phyloP scores from a whole-genome alignment of 1,284 basidiomycete genomes.

The Cutaneotrichosporon cyanovorans region DNA sequence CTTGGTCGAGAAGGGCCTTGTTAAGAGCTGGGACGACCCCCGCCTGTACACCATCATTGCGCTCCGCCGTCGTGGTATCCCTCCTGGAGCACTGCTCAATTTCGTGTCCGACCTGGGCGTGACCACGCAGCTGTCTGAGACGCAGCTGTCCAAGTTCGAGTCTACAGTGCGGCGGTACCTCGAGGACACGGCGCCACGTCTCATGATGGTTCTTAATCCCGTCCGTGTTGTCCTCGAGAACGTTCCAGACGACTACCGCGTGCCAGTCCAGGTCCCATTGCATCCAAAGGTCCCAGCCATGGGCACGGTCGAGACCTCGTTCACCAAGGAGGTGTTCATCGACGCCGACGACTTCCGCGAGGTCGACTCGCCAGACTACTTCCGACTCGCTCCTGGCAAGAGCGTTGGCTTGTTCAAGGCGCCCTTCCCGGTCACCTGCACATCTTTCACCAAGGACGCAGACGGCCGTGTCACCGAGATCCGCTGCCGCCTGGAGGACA shows the following conservation, averaged over 20 bases:
- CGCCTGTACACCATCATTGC: slow-evolving; percentile 97
- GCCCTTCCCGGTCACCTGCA: slow-evolving; percentile 91
- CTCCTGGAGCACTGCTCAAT: slow-evolving; percentile 85
- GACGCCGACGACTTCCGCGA: slow-evolving; percentile 89
- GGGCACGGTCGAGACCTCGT: slow-evolving; percentile 74
- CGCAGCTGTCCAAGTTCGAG: slow-evolving; percentile 84
- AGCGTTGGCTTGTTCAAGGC: slow-evolving; percentile 94
- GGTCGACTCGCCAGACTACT: slow-evolving; percentile 90
- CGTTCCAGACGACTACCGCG: slow-evolving; percentile 73
- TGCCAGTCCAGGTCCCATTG: slow-evolving; percentile 80
- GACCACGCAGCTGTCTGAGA: slow-evolving; percentile 75
- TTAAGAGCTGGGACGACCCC: slow-evolving; percentile 95
- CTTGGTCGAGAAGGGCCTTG: slow-evolving; percentile 76
- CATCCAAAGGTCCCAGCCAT: slow-evolving; percentile 91
- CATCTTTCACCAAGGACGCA: slow-evolving; percentile 70
- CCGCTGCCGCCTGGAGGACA: slow-evolving; percentile 68
- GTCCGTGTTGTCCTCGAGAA: slow-evolving; percentile 89
- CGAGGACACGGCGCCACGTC: slow-evolving; percentile 76
- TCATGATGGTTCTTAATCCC: slow-evolving; percentile 88
- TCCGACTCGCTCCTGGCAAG: slow-evolving; percentile 94
- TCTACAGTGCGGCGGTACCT: slow-evolving; percentile 81
- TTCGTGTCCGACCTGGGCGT: slow-evolving; percentile 93
- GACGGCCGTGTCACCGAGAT: slow-evolving; percentile 69
- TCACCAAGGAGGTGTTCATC: slow-evolving; percentile 87
- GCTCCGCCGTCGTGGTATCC: slow-evolving; percentile 85